Conservation (phyloP, 2,329 filamentous ascomycete genomes). For the Helotiales sp. region DNA sequence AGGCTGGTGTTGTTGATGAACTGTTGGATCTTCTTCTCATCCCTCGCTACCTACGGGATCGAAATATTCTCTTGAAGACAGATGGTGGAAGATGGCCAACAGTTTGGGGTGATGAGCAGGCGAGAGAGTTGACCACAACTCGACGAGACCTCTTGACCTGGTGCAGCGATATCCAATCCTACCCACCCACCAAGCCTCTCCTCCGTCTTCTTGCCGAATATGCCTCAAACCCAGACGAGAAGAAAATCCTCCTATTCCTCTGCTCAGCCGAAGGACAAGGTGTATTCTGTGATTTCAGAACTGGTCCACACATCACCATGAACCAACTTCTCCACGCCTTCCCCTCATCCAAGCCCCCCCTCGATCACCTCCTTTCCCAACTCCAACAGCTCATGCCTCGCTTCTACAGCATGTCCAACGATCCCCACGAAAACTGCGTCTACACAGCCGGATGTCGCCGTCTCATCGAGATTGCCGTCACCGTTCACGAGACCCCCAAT, state of each 20-base stretch:
- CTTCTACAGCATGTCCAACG: constrained; percentile 97
- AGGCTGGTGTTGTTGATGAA: constrained; percentile 76
- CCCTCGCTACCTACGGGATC: constrained; percentile 82
- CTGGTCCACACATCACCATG: constrained; percentile 83
- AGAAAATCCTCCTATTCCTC: constrained; percentile 85
- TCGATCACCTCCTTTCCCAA: constrained; percentile 79
- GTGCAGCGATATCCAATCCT: constrained; percentile 93
- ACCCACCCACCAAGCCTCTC: constrained; percentile 86
- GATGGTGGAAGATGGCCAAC: constrained; percentile 89
- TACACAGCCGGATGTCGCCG: constrained; percentile 61
- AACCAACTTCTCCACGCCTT: constrained; percentile 89
- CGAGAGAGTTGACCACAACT: constrained; percentile 87
- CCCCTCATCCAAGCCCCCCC: constrained; percentile 85
- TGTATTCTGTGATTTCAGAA: constrained; percentile 92
- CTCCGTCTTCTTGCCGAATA: constrained; percentile 87
- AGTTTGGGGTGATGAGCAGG: constrained; percentile 91
- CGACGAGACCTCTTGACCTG: constrained; percentile 91
- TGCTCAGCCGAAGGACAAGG: constrained; percentile 90
- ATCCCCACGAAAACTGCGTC: constrained; percentile 71
- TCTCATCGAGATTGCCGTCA: constrained; percentile 94
- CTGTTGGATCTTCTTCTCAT: constrained; percentile 82
- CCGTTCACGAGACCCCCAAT: constrained; percentile 84
- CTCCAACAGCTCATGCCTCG: constrained; percentile 93
- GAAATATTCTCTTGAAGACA: constrained; percentile 79
- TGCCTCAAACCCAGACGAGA: constrained; percentile 78